phyloP scores from a whole-genome alignment of 495 filamentous ascomycete genomes.

The Daldinia vernicosa region DNA sequence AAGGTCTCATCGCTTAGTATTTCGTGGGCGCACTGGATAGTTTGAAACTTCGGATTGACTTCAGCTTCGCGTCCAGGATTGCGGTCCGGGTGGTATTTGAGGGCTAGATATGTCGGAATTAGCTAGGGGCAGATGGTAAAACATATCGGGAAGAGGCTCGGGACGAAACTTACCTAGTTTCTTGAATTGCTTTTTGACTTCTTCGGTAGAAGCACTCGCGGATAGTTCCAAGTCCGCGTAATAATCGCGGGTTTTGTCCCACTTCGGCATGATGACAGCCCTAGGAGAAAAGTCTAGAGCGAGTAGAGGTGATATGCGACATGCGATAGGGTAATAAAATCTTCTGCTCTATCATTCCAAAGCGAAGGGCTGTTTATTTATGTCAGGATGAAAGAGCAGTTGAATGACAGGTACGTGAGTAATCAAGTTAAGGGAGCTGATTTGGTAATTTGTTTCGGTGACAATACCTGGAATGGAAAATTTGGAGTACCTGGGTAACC shows the following conservation, averaged over 20 bases:
- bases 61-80: slow-evolving; percentile 84
- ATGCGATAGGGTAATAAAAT: slow-evolving; percentile 1
- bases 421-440: not conserved
- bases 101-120: slow-evolving; percentile 59
- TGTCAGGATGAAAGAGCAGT: not conserved
- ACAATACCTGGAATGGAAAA: not conserved
- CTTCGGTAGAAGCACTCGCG: slow-evolving; percentile 67
- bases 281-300: slow-evolving; percentile 17
- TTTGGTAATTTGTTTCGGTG: slow-evolving; percentile 2
- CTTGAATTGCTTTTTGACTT: slow-evolving; percentile 86
- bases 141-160: not conserved
- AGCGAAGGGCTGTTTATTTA: not conserved
- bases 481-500: slow-evolving; percentile 7
- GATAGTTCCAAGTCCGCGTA: slow-evolving; percentile 83
- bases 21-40: slow-evolving; percentile 86
- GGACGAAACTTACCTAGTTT: slow-evolving; percentile 71
- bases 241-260: slow-evolving; percentile 79
- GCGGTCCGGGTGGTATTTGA: slow-evolving; percentile 88
- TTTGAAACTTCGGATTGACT: slow-evolving; percentile 81
- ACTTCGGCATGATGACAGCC: slow-evolving; percentile 72
- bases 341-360: slow-evolving; percentile 16
- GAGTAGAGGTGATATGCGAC: slow-evolving; percentile 1
- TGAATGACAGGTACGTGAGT: not conserved
- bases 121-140: slow-evolving; percentile 1
- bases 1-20: slow-evolving; percentile 74